Evolutionary conservation across 345 rosid species (phyloP), one percentile per base, ranked within the genome.

Genomic region (Cardamine resedifolia): DNA sequence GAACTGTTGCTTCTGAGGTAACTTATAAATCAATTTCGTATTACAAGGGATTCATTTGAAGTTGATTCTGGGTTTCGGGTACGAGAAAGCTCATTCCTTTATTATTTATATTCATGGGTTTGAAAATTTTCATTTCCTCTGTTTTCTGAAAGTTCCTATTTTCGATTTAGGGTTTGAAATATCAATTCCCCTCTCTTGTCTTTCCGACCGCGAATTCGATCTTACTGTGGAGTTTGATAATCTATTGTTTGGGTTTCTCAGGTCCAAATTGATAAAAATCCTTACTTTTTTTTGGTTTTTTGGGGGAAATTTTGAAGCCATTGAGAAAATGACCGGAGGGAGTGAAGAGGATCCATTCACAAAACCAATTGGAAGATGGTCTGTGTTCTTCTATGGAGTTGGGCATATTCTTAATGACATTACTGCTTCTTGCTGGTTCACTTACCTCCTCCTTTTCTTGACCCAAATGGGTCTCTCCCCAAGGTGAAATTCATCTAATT

Each of bases 331-430:
- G 72, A n/a, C 58, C 64, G 77, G 66, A 73, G 44, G 64, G 33
- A 77, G 61, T 75, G 71, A 79, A 24, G 89, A 78, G 65, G 91
- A 82, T 71, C 81, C 89, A 9, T 73, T 36, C 23, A 55, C 77
- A 3, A 74, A 82, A 55, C 91, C 91, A 8, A 75, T 88, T 33
- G 88, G 88, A 75, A 90, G 98, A 81, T 71, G 55, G 82, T 75
- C 91, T 36, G 89, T 91, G 31, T 81, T 89, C 75, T 94, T 56
- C 71, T 94, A 91, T 83, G 98, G 97, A 20, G 83, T 86, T 10
- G 97, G 98, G 4, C 98, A 94, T 72, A 89, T 94, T 96, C 96
- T 94, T 12, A 94, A 94, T 78, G 97, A 94, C 83, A 88, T 94
- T 75, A 89, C 98, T 70, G 84, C 98, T 78, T 84, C 98, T 48